Conservation (phyloP, 176 grass and related monocot species). For the Alopecurus myosuroides region DNA sequence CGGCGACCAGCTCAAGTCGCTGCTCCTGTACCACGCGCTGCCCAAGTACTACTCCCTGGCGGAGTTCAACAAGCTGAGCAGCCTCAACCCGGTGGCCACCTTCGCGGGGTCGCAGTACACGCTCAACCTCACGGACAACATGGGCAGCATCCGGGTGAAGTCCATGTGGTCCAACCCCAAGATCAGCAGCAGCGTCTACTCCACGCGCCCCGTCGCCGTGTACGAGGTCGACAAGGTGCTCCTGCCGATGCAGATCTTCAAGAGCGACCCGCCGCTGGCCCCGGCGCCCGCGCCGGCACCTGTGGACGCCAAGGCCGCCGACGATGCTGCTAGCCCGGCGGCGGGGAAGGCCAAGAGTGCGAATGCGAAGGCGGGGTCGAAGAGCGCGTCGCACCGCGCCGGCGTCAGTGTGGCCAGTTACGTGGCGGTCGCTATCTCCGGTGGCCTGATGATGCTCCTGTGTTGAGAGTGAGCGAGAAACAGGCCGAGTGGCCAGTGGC, state of each 20-base stretch:
- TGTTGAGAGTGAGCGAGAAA: constrained; percentile 44
- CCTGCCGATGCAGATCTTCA: constrained; percentile 85
- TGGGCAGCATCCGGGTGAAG: constrained; percentile 51
- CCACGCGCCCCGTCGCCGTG: constrained; percentile 64
- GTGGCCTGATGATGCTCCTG: constrained; percentile 50
- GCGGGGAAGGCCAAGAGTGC: constrained; percentile 11
- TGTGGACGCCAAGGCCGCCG: constrained; percentile 47
- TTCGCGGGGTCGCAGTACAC: constrained; percentile 72
- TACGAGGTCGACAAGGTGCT: constrained; percentile 78
- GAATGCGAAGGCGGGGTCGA: constrained; percentile 23
- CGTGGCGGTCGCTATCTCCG: constrained; percentile 32
- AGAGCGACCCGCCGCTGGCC: constrained; percentile 55
- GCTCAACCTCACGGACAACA: constrained; percentile 66
- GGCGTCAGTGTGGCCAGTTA: constrained; percentile 14
- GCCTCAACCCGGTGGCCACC: constrained; percentile 61
- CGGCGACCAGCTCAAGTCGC: constrained; percentile 66
- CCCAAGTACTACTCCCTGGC: constrained; percentile 86
- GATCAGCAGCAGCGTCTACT: constrained; percentile 79
- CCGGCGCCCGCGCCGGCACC: constrained; percentile 75
- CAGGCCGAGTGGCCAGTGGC: background rate
- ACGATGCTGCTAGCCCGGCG: constrained; percentile 32
- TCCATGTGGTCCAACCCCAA: constrained; percentile 94
- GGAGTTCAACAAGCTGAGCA: constrained; percentile 78
- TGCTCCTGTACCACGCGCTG: constrained; percentile 73
- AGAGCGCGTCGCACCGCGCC: constrained; percentile 15